These are phyloP conservation scores for Dalbergia oliveri DNA, from an alignment of 306 rosid genomes.

Conservation along the genomic window DNA sequence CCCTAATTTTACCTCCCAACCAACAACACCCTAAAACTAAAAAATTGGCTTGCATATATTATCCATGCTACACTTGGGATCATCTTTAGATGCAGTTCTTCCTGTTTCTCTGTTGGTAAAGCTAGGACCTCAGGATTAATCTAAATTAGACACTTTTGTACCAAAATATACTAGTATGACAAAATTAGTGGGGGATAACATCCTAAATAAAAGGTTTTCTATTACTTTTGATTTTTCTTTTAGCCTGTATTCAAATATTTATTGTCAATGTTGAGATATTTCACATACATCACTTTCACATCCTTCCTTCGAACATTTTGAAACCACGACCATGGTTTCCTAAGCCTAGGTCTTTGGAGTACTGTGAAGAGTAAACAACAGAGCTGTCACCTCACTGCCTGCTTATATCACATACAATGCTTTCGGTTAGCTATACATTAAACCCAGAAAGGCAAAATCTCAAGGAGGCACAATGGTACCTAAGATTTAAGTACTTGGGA, in stretches of 20 bases:
- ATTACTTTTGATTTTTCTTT: neutral
- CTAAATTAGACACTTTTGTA: neutral
- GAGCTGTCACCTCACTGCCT: constrained; percentile 43
- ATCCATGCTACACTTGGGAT: too few relatives aligned
- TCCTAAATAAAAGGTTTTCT: constrained; percentile 25
- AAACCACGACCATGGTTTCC: constrained; percentile 42
- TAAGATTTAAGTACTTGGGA: constrained; percentile 49
- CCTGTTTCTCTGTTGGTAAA: too few relatives aligned
- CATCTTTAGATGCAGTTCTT: too few relatives aligned
- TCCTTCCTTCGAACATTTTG: constrained; percentile 33
- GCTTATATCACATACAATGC: constrained; percentile 38
- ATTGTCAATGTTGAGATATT: constrained; percentile 32
- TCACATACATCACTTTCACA: constrained; percentile 38
- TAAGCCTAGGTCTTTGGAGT: constrained; percentile 41
- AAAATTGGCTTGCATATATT: too few relatives aligned
- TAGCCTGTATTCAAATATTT: constrained; percentile 34
- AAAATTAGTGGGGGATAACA: constrained; percentile 35
- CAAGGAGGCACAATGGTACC: constrained; percentile 38
- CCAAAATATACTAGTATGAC: neutral
- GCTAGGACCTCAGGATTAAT: too few relatives aligned
- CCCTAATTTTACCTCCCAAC: too few relatives aligned
- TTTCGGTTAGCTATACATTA: constrained; percentile 15
- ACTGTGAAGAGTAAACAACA: constrained; percentile 20
- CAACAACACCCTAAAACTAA: too few relatives aligned
- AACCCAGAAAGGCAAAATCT: neutral